A percentile compares a stretch with the other conserved stretches of the same genome.
phyloP scores from a whole-genome alignment of 176 grass and related monocot genomes.

The Musa acuminata region DNA sequence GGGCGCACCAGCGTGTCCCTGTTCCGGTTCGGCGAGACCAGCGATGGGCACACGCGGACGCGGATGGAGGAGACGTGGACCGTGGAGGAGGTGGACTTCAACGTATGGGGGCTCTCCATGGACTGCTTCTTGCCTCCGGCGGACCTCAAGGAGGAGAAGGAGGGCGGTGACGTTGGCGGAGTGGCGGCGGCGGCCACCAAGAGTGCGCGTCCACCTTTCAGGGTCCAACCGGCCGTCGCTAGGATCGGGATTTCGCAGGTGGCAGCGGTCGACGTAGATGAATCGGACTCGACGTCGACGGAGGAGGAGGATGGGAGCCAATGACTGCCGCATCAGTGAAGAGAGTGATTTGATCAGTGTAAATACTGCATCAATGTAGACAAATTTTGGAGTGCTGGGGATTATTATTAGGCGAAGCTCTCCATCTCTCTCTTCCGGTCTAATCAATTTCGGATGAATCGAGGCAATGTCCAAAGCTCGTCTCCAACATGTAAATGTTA shows the following conservation, averaged over 20 bases:
- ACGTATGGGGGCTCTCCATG: slow-evolving; percentile 14
- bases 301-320: not conserved
- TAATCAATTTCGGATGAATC: too few relatives aligned
- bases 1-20: slow-evolving; percentile 20
- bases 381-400: not conserved
- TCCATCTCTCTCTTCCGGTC: not conserved
- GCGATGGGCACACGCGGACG: slow-evolving; percentile 6
- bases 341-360: not conserved
- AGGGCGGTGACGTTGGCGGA: not conserved
- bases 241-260: slow-evolving; percentile 2
- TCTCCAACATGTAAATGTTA: too few relatives aligned
- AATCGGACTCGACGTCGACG: not conserved
- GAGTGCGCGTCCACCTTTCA: not conserved
- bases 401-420: not conserved
- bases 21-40: slow-evolving; percentile 14
- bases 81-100: slow-evolving; percentile 27
- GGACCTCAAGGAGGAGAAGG: slow-evolving; percentile 15
- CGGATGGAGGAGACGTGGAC: slow-evolving; percentile 28
- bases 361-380: not conserved
- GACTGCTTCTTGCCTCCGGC: slow-evolving; percentile 22
- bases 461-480: too few relatives aligned
- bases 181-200: not conserved
- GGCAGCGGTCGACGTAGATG: not conserved
- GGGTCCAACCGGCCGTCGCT: not conserved
- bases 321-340: not conserved